These are phyloP conservation scores for Gilbertella persicaria DNA, from an alignment of 371 early-diverging fungal genomes.

Conservation along the genomic window DNA sequence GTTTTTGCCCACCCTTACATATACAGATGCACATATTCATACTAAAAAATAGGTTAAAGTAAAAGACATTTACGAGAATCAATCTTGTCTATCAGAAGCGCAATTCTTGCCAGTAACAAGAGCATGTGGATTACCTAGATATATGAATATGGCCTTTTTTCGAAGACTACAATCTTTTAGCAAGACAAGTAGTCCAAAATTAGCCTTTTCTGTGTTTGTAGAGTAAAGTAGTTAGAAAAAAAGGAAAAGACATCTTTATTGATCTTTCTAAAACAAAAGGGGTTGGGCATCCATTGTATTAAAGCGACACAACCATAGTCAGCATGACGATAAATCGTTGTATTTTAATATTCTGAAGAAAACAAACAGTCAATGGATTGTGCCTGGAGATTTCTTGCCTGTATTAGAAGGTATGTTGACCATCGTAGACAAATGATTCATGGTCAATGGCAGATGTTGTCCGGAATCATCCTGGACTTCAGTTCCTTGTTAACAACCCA, in stretches of 20 bases:
- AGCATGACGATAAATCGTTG: constrained; percentile 45
- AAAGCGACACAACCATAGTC: constrained; percentile 5
- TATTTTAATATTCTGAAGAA: constrained; percentile 43
- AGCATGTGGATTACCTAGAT: constrained; percentile 59
- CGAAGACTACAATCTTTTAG: constrained; percentile 40
- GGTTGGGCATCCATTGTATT: constrained; percentile 38
- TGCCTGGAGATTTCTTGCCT: constrained; percentile 50
- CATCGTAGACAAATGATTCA: not conserved
- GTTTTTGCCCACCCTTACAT: not conserved
- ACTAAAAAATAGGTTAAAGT: constrained; percentile 12
- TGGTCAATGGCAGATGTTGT: constrained; percentile 60
- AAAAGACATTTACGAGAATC: constrained; percentile 11
- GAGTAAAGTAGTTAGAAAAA: constrained; percentile 8
- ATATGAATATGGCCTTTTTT: constrained; percentile 64
- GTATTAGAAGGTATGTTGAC: constrained; percentile 43
- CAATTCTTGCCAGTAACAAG: constrained; percentile 57
- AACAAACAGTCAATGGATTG: constrained; percentile 24
- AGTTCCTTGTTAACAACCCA: constrained; percentile 73
- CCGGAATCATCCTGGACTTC: constrained; percentile 83
- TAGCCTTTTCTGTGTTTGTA: constrained; percentile 17
- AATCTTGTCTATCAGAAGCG: constrained; percentile 34
- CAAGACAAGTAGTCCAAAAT: not conserved
- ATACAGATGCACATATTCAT: not conserved
- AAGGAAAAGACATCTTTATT: no score
- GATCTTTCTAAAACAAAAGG: constrained; percentile 9